Evolutionary conservation across 2,329 filamentous ascomycete species (phyloP), one percentile per base, ranked within the genome.

Genomic region (Chaetomium strumarium): DNA sequence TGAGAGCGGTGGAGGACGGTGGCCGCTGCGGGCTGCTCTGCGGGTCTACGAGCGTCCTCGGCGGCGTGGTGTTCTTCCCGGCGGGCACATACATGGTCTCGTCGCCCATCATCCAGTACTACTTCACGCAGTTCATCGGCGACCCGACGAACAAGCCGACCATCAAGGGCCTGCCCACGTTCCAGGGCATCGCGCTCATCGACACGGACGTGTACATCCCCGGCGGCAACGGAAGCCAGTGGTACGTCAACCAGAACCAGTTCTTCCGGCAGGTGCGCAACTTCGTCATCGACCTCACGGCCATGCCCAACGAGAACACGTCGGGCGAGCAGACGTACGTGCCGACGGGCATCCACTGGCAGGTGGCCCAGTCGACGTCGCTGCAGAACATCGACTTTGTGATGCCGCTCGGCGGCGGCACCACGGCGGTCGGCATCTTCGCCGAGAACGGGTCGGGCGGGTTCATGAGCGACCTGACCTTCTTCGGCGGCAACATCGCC

Each of bases 361-460:
- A 90, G 69, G 86, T 91, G 17, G 85, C 86, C 14, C 87, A 91
- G 69, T 86, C 87, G n/a, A 90, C 85, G 2, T 86, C 81, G 60
- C 72, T 91, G 60, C 87, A 90, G 70, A 90, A 90, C 71, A 86
- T 91, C 55, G 78, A 83, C 61, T 88, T 91, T 73, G 81, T 88
- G 70, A 90, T 90, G 86, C 74, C 80, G 61, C 75, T 79, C 59
- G 85, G 87, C 58, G 78, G 78, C 11, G 79, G 79, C 58, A 89
- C 72, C 75, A 75, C 86, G 90, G 70, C 78, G 84, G 66, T 40
- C 38, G 87, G 87, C 57, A 82, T 91, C 65, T 90, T 88, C 70
- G 90, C 90, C 76, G 87, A 91, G 64, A 91, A 91, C 62, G 88
- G 86, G 48, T 89, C 85, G 2, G 88, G 88, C 55, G 87, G 88